Evolutionary conservation across 495 filamentous ascomycete species (phyloP).

Genomic region (Aspergillus leporis): DNA sequence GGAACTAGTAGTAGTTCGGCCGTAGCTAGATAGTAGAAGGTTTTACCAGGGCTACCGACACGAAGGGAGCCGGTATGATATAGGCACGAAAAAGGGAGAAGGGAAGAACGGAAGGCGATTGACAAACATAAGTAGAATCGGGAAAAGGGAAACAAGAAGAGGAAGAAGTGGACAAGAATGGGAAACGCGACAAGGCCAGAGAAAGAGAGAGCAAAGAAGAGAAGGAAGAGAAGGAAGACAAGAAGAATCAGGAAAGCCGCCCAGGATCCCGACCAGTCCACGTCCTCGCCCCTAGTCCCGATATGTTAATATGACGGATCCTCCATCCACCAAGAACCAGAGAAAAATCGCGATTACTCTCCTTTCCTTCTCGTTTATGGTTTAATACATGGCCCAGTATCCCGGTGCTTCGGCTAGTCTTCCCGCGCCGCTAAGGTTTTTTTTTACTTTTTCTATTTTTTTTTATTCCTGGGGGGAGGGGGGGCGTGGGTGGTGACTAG

Average conservation of each 20-base stretch:
- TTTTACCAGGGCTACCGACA: slow-evolving; percentile 9
- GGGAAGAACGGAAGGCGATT: slow-evolving; percentile 7
- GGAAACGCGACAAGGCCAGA: slow-evolving; percentile 20
- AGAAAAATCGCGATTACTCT: slow-evolving; percentile 20
- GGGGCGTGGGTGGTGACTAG: not conserved
- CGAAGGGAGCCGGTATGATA: slow-evolving; percentile 6
- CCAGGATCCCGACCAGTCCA: slow-evolving; percentile 41
- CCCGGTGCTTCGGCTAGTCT: slow-evolving; percentile 16
- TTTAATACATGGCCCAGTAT: slow-evolving; percentile 15
- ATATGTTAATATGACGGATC: slow-evolving; percentile 54
- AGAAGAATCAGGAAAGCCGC: slow-evolving; percentile 34
- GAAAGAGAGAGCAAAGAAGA: slow-evolving; percentile 20
- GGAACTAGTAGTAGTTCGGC: slow-evolving; percentile 9
- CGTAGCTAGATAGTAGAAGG: slow-evolving; percentile 2
- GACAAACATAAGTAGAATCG: slow-evolving; percentile 5
- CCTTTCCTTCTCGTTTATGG: slow-evolving; percentile 17
- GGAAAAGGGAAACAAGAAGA: slow-evolving; percentile 12
- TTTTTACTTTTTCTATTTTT: slow-evolving; percentile 1
- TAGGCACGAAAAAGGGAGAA: slow-evolving; percentile 8
- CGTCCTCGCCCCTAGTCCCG: slow-evolving; percentile 47
- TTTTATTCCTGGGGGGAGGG: not conserved
- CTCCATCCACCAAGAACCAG: slow-evolving; percentile 36
- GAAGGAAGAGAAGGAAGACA: slow-evolving; percentile 22
- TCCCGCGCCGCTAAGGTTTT: slow-evolving; percentile 8
- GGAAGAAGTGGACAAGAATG: slow-evolving; percentile 17